Percentiles rank a stretch among this genome's conserved stretches.
Conservation (phyloP, 108 stramenopile genomes). For the Mayamaea pseudoterrestris region DNA sequence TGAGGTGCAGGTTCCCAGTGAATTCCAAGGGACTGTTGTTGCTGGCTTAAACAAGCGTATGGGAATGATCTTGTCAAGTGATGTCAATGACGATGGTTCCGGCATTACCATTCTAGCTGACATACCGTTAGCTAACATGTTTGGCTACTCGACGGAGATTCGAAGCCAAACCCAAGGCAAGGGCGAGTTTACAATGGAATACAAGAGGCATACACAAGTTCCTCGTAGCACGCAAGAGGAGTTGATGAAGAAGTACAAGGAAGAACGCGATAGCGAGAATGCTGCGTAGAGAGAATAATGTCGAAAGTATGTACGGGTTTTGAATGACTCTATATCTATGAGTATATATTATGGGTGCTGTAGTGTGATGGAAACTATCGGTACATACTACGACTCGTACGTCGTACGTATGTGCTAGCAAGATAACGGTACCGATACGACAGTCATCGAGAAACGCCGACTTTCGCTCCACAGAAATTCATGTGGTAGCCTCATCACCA, state of each 20-base stretch:
- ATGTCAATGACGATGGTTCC: constrained; percentile 89
- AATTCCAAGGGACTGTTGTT: constrained; percentile 95
- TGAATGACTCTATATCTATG: too few relatives aligned
- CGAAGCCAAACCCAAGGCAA: constrained; percentile 95
- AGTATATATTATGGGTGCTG: too few relatives aligned
- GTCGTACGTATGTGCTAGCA: too few relatives aligned
- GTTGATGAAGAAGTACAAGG: constrained; percentile 78
- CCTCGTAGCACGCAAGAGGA: constrained; percentile 76
- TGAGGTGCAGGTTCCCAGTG: constrained; percentile 85
- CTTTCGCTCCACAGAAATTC: too few relatives aligned
- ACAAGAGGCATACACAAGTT: constrained; percentile 82
- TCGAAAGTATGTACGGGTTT: too few relatives aligned
- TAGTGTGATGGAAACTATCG: too few relatives aligned
- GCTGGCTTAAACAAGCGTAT: constrained; percentile 88
- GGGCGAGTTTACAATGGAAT: constrained; percentile 99
- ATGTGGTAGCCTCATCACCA: too few relatives aligned
- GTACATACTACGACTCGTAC: too few relatives aligned
- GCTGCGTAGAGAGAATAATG: constrained; percentile 12
- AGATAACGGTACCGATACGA: too few relatives aligned
- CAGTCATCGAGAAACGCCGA: too few relatives aligned
- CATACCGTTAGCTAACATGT: constrained; percentile 91
- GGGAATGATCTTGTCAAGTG: constrained; percentile 86
- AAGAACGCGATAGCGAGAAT: constrained; percentile 46
- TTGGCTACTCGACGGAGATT: constrained; percentile 94
- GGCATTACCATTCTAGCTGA: constrained; percentile 79